Evolutionary conservation across 352 stramenopile species (phyloP).

Genomic region (Blastocystis sp.): DNA sequence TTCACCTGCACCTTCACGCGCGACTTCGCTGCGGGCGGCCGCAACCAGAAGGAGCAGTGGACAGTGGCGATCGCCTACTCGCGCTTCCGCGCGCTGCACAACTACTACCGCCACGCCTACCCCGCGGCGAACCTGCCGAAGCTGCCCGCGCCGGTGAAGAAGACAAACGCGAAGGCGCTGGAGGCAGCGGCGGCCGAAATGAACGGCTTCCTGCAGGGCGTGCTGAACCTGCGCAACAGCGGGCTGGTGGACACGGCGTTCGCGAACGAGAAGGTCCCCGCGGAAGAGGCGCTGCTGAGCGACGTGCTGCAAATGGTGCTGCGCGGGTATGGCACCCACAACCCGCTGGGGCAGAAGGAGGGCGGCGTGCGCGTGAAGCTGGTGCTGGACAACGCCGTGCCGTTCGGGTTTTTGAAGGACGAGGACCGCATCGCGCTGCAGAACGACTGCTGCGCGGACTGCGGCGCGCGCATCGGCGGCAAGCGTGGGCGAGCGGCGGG

Average conservation of each 20-base stretch:
- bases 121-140: neutral
- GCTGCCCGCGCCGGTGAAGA: slow-evolving; percentile 28
- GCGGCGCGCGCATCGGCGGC: slow-evolving; percentile 33
- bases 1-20: neutral
- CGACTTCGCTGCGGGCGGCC: neutral
- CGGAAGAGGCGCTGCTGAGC: slow-evolving; percentile 16
- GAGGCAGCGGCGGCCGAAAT: neutral
- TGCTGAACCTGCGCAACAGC: slow-evolving; percentile 40
- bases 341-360: slow-evolving; percentile 48
- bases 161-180: neutral
- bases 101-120: slow-evolving; percentile 32
- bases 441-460: slow-evolving; percentile 67
- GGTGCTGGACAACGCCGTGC: neutral
- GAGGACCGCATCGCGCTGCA: slow-evolving; percentile 60
- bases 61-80: slow-evolving; percentile 2
- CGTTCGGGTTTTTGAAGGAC: slow-evolving; percentile 34
- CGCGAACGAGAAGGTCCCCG: neutral
- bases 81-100: slow-evolving; percentile 9
- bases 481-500: neutral
- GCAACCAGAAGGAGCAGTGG: slow-evolving; percentile 13
- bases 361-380: slow-evolving; percentile 53
- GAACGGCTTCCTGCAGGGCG: slow-evolving; percentile 7
- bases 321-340: slow-evolving; percentile 43
- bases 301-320: slow-evolving; percentile 54
- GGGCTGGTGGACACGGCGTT: slow-evolving; percentile 10